phyloP scores from a whole-genome alignment of 106 monocot genomes.

The Ottelia alismoides region DNA sequence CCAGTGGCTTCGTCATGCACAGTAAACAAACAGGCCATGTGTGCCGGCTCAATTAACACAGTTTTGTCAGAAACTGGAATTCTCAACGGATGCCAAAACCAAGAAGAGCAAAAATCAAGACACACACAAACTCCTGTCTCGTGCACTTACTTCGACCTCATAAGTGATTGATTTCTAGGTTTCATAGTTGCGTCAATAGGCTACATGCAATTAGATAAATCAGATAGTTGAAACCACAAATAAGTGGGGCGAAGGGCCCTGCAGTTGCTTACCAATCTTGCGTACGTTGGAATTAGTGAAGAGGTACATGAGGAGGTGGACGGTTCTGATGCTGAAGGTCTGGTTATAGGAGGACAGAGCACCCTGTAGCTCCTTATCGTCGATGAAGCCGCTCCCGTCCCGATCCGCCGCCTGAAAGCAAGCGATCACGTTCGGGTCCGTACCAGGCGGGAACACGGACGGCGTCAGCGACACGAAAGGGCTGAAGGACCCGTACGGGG shows the following conservation, averaged over 20 bases:
- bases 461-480: slow-evolving; percentile 64
- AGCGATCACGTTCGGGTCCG: slow-evolving; percentile 72
- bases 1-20: too few relatives aligned
- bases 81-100: too few relatives aligned
- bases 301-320: slow-evolving; percentile 88
- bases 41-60: too few relatives aligned
- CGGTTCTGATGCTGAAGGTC: slow-evolving; percentile 86
- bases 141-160: too few relatives aligned
- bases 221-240: too few relatives aligned
- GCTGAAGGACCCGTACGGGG: neutral
- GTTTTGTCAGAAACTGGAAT: too few relatives aligned
- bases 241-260: neutral
- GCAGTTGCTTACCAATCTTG: slow-evolving; percentile 50
- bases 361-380: slow-evolving; percentile 86
- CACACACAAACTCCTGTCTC: too few relatives aligned
- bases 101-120: too few relatives aligned
- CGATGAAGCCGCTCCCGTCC: slow-evolving; percentile 91
- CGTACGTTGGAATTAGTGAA: slow-evolving; percentile 65
- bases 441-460: slow-evolving; percentile 82
- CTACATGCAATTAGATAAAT: too few relatives aligned
- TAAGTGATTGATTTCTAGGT: too few relatives aligned
- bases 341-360: slow-evolving; percentile 77
- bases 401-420: slow-evolving; percentile 85
- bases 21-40: too few relatives aligned
- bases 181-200: too few relatives aligned